A percentile compares a stretch with the other conserved stretches of the same genome.
Evolutionary conservation across 495 filamentous ascomycete species (phyloP).

Genomic region (Cetradonia linearis): DNA sequence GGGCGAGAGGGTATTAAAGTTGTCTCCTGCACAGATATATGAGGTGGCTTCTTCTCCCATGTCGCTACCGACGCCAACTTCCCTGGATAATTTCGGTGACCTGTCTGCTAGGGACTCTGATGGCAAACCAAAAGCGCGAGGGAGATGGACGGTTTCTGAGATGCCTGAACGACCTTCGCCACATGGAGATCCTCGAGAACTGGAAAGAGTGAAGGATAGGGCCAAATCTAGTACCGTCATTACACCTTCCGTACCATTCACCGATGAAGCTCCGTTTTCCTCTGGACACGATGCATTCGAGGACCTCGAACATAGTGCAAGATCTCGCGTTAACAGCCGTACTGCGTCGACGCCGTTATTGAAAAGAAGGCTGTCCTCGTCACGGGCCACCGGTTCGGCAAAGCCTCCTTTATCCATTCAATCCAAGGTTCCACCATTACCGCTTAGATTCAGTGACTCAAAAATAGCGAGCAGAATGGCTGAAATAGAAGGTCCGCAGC

Average conservation of each 20-base stretch:
- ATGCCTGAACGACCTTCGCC: background rate
- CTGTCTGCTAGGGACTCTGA: constrained; percentile 23
- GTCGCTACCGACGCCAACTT: constrained; percentile 37
- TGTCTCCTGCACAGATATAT: constrained; percentile 44
- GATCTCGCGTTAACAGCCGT: constrained; percentile 27
- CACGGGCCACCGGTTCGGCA: constrained; percentile 13
- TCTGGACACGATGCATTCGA: background rate
- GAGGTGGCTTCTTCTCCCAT: constrained; percentile 47
- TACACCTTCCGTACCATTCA: constrained; percentile 4
- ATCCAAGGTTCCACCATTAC: constrained; percentile 22
- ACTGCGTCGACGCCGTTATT: constrained; percentile 33
- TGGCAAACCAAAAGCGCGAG: constrained; percentile 1
- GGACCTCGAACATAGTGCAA: constrained; percentile 1
- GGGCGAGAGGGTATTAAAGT: constrained; percentile 39
- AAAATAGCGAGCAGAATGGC: constrained; percentile 25
- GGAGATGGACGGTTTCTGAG: constrained; percentile 14
- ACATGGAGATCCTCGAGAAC: background rate
- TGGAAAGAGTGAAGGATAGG: constrained; percentile 8
- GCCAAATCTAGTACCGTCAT: background rate
- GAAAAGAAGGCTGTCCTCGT: constrained; percentile 29
- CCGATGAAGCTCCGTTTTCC: constrained; percentile 1
- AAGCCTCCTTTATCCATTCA: constrained; percentile 10
- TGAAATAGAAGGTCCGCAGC: constrained; percentile 34
- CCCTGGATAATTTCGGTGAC: constrained; percentile 21
- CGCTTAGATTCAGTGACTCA: constrained; percentile 36